A percentile compares a stretch with the other conserved stretches of the same genome.
These are phyloP conservation scores for Penicillium daleae DNA, from an alignment of 495 filamentous ascomycete species.

Conservation along the genomic window DNA sequence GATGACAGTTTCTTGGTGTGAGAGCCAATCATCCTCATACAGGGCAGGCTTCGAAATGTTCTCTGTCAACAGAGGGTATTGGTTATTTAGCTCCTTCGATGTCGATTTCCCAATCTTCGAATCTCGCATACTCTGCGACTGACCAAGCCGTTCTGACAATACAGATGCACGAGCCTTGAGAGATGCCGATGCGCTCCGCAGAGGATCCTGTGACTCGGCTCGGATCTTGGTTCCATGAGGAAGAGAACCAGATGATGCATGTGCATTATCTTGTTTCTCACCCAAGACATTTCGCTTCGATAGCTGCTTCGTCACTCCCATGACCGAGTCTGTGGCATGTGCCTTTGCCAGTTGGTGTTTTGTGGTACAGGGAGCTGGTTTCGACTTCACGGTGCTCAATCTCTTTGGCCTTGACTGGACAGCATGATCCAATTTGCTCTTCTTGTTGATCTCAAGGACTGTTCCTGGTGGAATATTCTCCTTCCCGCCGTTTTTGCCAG, in stretches of 20 bases:
- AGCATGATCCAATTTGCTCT: constrained; percentile 10
- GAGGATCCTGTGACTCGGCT: constrained; percentile 3
- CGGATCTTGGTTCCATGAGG: background rate
- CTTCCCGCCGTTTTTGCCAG: constrained; percentile 51
- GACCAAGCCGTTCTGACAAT: constrained; percentile 17
- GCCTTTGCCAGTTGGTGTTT: constrained; percentile 6
- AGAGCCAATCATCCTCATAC: constrained; percentile 70
- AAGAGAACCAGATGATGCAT: background rate
- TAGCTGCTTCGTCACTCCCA: constrained; percentile 6
- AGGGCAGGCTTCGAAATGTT: constrained; percentile 58
- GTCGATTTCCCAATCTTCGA: constrained; percentile 20
- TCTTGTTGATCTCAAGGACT: constrained; percentile 21
- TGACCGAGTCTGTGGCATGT: constrained; percentile 12
- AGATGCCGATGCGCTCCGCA: constrained; percentile 11
- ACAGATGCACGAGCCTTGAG: constrained; percentile 16
- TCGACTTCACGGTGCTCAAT: constrained; percentile 4
- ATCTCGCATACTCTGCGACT: constrained; percentile 30
- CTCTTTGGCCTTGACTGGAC: constrained; percentile 13
- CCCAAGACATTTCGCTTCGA: constrained; percentile 14
- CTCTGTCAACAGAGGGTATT: constrained; percentile 59
- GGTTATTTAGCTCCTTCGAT: constrained; percentile 28
- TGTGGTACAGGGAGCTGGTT: constrained; percentile 1
- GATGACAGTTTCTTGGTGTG: constrained; percentile 64
- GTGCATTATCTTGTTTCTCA: constrained; percentile 20
- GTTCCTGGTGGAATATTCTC: constrained; percentile 51